These are phyloP conservation scores for Oryza australiensis DNA, from an alignment of 176 grass and related monocot species.

Conservation along the genomic window DNA sequence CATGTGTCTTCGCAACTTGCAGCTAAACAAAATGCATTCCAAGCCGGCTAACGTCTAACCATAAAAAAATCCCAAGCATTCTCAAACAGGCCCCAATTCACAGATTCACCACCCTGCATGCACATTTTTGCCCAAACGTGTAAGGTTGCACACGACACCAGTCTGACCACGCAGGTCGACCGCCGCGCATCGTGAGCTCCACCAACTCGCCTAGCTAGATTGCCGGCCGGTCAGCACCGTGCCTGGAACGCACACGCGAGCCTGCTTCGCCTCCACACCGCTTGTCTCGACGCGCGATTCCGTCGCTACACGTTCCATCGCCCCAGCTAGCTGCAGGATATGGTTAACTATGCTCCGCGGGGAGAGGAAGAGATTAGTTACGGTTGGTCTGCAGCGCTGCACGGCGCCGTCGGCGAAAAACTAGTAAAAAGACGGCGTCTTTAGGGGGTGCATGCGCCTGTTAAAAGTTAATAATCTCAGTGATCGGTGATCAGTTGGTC, in stretches of 20 bases:
- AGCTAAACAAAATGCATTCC: too few relatives aligned
- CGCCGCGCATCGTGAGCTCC: neutral
- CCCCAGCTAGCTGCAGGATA: neutral
- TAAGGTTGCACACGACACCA: neutral
- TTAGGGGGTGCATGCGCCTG: neutral
- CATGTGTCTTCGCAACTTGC: too few relatives aligned
- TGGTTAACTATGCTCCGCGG: neutral
- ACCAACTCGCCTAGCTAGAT: too few relatives aligned
- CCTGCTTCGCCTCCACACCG: too few relatives aligned
- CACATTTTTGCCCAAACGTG: too few relatives aligned
- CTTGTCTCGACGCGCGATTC: conserved; percentile 11
- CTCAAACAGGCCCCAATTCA: neutral
- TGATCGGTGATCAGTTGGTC: neutral
- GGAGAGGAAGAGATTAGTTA: neutral
- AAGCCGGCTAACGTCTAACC: too few relatives aligned
- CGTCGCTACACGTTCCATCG: neutral
- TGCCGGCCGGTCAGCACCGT: conserved; percentile 15
- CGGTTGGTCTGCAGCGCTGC: conserved; percentile 15
- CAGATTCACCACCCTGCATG: too few relatives aligned
- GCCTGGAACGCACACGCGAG: conserved; percentile 6
- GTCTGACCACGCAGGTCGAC: neutral
- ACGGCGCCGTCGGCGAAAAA: neutral
- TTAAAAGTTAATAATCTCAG: neutral
- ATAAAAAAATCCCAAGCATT: neutral
- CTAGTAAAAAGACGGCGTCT: neutral